A percentile compares a stretch with the other conserved stretches of the same genome.
Evolutionary conservation across 2,329 filamentous ascomycete species (phyloP).

Genomic region (Fusarium praegraminearum): DNA sequence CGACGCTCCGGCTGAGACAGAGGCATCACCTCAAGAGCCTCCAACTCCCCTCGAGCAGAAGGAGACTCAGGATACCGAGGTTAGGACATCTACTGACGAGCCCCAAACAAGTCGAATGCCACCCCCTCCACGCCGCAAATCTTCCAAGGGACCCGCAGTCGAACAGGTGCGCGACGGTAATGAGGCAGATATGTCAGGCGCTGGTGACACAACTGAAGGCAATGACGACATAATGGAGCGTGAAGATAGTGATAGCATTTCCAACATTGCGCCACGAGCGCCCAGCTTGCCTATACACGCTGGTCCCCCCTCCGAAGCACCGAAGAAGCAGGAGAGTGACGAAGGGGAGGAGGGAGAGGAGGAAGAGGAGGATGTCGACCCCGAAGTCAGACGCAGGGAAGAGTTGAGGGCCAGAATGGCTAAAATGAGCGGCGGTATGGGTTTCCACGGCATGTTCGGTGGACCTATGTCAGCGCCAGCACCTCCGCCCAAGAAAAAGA

Average conservation of each 20-base stretch:
- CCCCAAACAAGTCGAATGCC: slow-evolving; percentile 52
- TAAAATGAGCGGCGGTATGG: slow-evolving; percentile 98
- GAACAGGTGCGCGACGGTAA: slow-evolving; percentile 69
- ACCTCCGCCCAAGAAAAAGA: slow-evolving; percentile 66
- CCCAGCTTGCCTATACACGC: slow-evolving; percentile 52
- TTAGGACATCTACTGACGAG: slow-evolving; percentile 65
- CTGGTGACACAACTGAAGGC: slow-evolving; percentile 72
- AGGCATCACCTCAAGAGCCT: slow-evolving; percentile 48
- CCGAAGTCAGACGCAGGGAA: slow-evolving; percentile 85
- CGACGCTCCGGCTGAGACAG: slow-evolving; percentile 47
- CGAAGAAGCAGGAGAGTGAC: slow-evolving; percentile 64
- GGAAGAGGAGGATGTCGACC: slow-evolving; percentile 88
- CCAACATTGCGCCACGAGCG: slow-evolving; percentile 55
- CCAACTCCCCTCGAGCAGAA: slow-evolving; percentile 57
- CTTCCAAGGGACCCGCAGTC: slow-evolving; percentile 58
- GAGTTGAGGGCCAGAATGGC: slow-evolving; percentile 96
- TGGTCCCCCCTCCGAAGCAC: slow-evolving; percentile 33
- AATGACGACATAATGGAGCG: slow-evolving; percentile 73
- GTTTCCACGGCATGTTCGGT: slow-evolving; percentile 94
- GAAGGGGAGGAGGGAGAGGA: slow-evolving; percentile 74
- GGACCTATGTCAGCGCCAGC: slow-evolving; percentile 74
- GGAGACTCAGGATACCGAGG: slow-evolving; percentile 61
- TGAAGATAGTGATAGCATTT: slow-evolving; percentile 78
- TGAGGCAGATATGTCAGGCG: slow-evolving; percentile 74
- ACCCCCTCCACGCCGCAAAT: slow-evolving; percentile 64